Base-by-base conservation (phyloP, 2,329 filamentous ascomycete genomes). In the Xylaria polymorpha region DNA sequence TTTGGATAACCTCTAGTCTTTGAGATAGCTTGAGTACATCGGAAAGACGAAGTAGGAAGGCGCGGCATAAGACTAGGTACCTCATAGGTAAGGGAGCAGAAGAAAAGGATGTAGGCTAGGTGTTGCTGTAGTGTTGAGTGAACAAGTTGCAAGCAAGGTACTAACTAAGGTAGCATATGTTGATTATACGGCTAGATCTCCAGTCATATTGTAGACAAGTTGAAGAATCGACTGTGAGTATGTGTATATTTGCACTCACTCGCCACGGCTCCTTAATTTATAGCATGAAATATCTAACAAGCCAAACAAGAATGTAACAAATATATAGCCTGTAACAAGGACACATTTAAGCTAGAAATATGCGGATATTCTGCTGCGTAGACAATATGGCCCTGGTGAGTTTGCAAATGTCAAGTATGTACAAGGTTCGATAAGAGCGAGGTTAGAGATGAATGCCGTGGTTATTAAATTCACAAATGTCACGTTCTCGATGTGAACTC, bases 401-500 rank as follows among this genome's bases (percentile, higher is more conserved):
- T 43, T 12, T 43, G n/a, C 3, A 20, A 6, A n/a, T 37, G 55
- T 14, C 14, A 37, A 44, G 2, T 29, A n/a, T 35, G 9, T 14
- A 37, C 18, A 4, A 41, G 1, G 10, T 32, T n/a, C 1, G 41
- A 37, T n/a, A 6, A 10, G 5, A 44, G 48, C 8, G 18, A 32
- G 58, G 22, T n/a, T 22, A 25, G 50, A 35, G 10, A 32, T 32
- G 25, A 39, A 18, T 25, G n/a, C 14, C 20, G 22, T 7, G 14
- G 6, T 22, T 8, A n/a, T 14, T 43, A 0, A 35, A 37, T 63
- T 18, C 37, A 25, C 12, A 48, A 18, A 25, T 35, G 25, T 4
- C 37, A 41, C 8, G 12, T 25, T 44, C 48, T 44, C 46, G n/a
- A 55, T 55, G 29, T 55, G 29, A 55, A 37, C 29, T 55, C 35